Evolutionary conservation across 768 basidiomycete genomes (phyloP), one percentile per base, ranked within the genome.

Genomic region (Kwoniella heveanensis): DNA sequence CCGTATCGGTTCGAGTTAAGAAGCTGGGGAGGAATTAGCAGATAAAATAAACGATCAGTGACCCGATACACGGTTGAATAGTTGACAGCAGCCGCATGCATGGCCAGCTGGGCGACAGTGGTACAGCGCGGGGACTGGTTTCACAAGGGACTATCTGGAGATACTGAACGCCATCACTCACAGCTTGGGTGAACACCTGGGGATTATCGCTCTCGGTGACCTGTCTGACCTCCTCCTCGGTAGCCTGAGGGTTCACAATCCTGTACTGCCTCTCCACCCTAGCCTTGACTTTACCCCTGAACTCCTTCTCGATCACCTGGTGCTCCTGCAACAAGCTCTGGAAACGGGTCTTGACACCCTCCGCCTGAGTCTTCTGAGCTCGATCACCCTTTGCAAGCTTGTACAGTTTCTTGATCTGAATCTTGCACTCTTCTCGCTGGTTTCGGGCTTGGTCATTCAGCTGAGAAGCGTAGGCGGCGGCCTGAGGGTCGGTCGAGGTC

Each of bases 1-100:
- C 88, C 90, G 78, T 91, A 91, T n/a, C 87, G 86, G 54, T 85
- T 87, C n/a, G 90, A 90, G 27, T 83, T 83, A 46, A 88, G 84
- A 48, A 93, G 82, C 90, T 91, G 65, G 9, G 24, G 48, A 58
- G n/a, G 12, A n/a, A n/a, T n/a, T n/a, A n/a, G n/a, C n/a, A n/a
- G n/a, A 32, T 32, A 32, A 32, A 32, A 32, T 32, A 13, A 32
- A n/a, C n/a, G n/a, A n/a, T n/a, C n/a, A n/a, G n/a, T n/a, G n/a
- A n/a, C n/a, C n/a, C n/a, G n/a, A n/a, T n/a, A n/a, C n/a, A n/a
- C n/a, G n/a, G n/a, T n/a, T n/a, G n/a, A n/a, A n/a, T n/a, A n/a
- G n/a, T n/a, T n/a, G n/a, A n/a, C n/a, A n/a, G n/a, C n/a, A n/a
- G n/a, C n/a, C n/a, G n/a, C n/a, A n/a, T n/a, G n/a, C n/a, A n/a